Base-by-base conservation (phyloP, 495 filamentous ascomycete genomes). In the Cercophora newfieldiana region DNA sequence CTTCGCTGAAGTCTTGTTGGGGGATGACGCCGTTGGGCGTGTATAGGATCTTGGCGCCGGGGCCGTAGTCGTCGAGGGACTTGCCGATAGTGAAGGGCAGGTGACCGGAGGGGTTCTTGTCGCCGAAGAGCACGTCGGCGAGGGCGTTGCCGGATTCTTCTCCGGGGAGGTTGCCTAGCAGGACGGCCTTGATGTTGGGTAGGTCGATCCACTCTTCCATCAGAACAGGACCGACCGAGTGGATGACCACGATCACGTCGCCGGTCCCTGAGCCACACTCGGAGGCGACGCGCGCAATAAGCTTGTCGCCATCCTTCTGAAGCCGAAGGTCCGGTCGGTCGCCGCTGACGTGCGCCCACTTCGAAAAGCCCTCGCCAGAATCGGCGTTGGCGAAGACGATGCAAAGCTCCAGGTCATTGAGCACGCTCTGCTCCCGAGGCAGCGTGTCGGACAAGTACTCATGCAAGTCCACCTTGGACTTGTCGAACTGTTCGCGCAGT, bases 81-180 rank as follows among this genome's bases (percentile, higher is more conserved):
- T 91, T 95, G 37, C 90, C 94, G 61, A 97, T 89, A 0, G 95
- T 99, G 75, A 94, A 99, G 0, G 94, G 94, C 2, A 97, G 79
- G 19, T 90, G 89, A 26, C 94, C 94, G 31, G 90, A 94, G 2
- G 93, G 93, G 70, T 96, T 95, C 22, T 89, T 82, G 12, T 89
- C 87, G 16, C 94, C 95, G 48, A 97, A 92, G 3, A 97, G 80
- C 18, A 99, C 84, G 72, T 97, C 93, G 1, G 85, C 83, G 7
- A 99, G 77, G 1, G 94, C 90, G 58, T 93, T 91, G 8, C 95
- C 95, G 48, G 90, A 93, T 74, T 97, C 94, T 76, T 97, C 87
- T 5, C 94, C 93, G 0, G 95, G 95, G 0, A 99, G 84, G 69
- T 97, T 91, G 19, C 92, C 95, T 59, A 96, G 84, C 8, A 99